Conservation (phyloP, 2,329 filamentous ascomycete species). For the Claviceps maximensis region DNA sequence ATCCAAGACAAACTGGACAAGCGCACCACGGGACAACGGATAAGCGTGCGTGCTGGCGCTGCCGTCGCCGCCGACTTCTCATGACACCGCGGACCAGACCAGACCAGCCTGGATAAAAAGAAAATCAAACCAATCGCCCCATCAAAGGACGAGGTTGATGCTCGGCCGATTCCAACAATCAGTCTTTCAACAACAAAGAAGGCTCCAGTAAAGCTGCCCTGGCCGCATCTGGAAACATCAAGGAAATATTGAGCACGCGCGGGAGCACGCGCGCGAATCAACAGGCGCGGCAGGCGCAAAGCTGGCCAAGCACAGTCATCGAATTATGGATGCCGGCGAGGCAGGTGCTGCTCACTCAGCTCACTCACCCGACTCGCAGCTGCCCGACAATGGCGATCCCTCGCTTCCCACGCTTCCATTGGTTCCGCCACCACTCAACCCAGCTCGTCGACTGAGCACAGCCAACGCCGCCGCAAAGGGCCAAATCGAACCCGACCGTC, state of each 20-base stretch:
- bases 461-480: neutral
- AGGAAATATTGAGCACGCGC: too few relatives aligned
- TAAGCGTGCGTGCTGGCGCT: neutral
- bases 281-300: neutral
- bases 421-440: constrained; percentile 3
- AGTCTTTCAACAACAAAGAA: neutral
- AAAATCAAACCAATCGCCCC: neutral
- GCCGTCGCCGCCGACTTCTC: neutral
- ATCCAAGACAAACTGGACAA: neutral
- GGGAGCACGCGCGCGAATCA: too few relatives aligned
- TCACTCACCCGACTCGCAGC: neutral
- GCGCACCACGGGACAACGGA: neutral
- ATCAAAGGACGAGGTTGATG: neutral
- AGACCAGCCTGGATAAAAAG: neutral
- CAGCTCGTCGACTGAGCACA: constrained; percentile 1
- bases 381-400: neutral
- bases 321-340: neutral
- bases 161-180: neutral
- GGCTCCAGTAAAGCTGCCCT: neutral
- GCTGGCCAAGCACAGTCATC: neutral
- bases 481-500: neutral
- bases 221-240: too few relatives aligned
- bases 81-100: neutral
- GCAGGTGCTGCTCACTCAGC: neutral
- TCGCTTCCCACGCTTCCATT: constrained; percentile 2